phyloP scores from a whole-genome alignment of 306 rosid genomes.

The Albizia julibrissin region DNA sequence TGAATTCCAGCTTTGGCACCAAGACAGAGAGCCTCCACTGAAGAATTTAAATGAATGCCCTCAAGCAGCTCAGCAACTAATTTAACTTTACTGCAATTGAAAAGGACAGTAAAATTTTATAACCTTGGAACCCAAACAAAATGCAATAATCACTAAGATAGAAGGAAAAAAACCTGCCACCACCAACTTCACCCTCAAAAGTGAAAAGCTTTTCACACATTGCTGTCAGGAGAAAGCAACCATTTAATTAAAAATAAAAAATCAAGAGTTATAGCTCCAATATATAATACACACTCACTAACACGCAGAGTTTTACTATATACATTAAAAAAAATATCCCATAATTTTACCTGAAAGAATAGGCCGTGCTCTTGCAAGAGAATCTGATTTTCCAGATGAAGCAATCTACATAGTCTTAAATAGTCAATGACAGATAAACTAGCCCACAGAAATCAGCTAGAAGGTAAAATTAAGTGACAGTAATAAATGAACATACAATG shows the following conservation, averaged over 20 bases:
- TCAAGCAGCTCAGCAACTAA: constrained; percentile 76
- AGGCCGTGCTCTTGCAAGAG: constrained; percentile 72
- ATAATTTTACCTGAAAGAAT: constrained; percentile 67
- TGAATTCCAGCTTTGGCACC: constrained; percentile 83
- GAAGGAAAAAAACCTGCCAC: constrained; percentile 71
- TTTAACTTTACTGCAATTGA: constrained; percentile 62
- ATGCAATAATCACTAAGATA: constrained; percentile 13
- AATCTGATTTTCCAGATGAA: constrained; percentile 71
- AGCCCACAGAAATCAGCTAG: constrained; percentile 23
- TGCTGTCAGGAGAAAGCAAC: constrained; percentile 59
- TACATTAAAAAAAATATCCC: background rate
- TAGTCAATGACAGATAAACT: constrained; percentile 27
- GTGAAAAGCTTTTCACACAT: constrained; percentile 81
- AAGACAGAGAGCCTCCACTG: constrained; percentile 90
- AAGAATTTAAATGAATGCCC: constrained; percentile 81
- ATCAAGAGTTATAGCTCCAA: background rate
- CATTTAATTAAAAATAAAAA: constrained; percentile 22
- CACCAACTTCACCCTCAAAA: constrained; percentile 90
- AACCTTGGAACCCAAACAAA: constrained; percentile 20
- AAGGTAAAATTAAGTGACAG: constrained; percentile 7
- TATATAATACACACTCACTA: background rate
- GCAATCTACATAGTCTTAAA: constrained; percentile 55
- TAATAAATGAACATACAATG: constrained; percentile 51
- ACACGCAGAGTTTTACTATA: background rate
- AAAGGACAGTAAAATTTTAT: constrained; percentile 25